Base-by-base conservation (phyloP, 441 rosid species). In the Viola pubescens region DNA sequence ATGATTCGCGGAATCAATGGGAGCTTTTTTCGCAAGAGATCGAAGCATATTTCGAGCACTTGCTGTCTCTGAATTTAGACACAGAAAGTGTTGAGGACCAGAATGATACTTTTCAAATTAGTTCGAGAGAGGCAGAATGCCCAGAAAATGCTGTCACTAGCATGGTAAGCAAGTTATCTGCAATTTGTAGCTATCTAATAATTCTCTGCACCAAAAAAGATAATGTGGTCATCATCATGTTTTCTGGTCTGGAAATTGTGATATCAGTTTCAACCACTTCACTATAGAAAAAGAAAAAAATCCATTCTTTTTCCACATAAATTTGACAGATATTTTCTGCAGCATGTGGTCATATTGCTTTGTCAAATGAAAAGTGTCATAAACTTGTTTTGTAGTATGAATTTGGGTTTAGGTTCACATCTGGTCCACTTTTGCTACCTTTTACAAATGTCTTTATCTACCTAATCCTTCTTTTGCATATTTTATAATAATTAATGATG, bases 31-130 rank as follows among this genome's bases (percentile, higher is more conserved):
- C 13, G 6, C 54, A 63, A 45, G 85, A 82, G 57, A 76, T 86
- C 42, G 86, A 86, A 48, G 70, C 45, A 19, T 90, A 88, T 69
- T 82, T 81, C 65, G 78, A 82, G 65, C 65, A 75, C 34, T 54
- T 90, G 73, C 41, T 67, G 74, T 75, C 85, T 52, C 65, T 70
- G 26, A 77, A 80, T 66, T 64, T 76, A 59, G 84, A 75, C 9
- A 86, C 74, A 52, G 73, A 71, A 8, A 61, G 47, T 10, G 9
- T 43, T 1, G 60, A 72, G 50, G 76, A 73, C 9, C 71, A 69
- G 11, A 69, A 47, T 13, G 76, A 68, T 16, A 9, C 10, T 12
- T 44, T 13, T 39, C 62, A 42, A 57, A 40, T 53, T 19, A 45
- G 37, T 59, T 54, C 61, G 2, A 46, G 14, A 58, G 70, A 77